Conservation (phyloP, 2,329 filamentous ascomycete species). For the Aureobasidium zeae region DNA sequence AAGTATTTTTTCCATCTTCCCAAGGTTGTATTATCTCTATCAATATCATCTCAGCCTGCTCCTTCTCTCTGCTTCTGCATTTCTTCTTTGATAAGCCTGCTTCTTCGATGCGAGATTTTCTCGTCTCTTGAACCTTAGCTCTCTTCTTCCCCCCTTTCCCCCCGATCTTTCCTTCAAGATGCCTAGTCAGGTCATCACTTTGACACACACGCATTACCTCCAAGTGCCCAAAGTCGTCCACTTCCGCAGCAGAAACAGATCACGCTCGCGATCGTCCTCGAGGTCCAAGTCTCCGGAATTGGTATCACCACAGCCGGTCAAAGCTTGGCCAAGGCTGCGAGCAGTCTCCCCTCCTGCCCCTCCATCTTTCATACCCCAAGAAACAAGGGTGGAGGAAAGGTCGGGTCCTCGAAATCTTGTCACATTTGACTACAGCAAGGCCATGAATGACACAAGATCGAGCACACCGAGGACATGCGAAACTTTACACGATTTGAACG, state of each 20-base stretch:
- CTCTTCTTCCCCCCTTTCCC: not conserved
- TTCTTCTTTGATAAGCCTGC: not conserved
- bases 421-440: not conserved
- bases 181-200: conserved; percentile 10
- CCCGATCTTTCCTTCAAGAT: not conserved
- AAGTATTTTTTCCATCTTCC: too few species aligned
- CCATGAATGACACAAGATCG: conserved; percentile 4
- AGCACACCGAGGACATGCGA: conserved; percentile 9
- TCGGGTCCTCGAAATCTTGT: too few species aligned
- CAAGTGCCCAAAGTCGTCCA: conserved; percentile 30
- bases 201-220: conserved; percentile 25
- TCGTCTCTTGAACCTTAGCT: not conserved
- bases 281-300: conserved; percentile 11
- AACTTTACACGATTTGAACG: not conserved
- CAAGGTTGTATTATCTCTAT: conserved; percentile 7
- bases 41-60: not conserved
- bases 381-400: too few species aligned
- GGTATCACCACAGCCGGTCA: conserved; percentile 16
- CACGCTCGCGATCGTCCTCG: conserved; percentile 20
- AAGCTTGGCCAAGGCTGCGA: conserved; percentile 9
- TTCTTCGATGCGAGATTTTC: conserved; percentile 1
- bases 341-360: conserved; percentile 9
- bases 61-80: not conserved
- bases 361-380: conserved; percentile 5
- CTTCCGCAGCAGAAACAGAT: conserved; percentile 27